Evolutionary conservation across 768 basidiomycete genomes (phyloP), one percentile per base, ranked within the genome.

Genomic region (Crucibulum laeve): DNA sequence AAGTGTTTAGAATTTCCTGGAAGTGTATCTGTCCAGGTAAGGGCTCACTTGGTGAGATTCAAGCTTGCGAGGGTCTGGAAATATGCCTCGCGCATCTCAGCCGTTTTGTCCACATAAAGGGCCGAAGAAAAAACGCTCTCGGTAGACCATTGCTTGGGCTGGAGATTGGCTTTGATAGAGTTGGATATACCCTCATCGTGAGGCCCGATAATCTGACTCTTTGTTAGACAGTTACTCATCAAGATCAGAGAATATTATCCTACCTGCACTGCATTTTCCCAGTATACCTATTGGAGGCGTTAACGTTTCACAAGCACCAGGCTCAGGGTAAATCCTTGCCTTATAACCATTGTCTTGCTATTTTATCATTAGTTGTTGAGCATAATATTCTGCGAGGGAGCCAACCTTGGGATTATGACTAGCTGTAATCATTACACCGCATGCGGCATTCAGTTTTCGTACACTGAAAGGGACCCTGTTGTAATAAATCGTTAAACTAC

Each of bases 381-480:
- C 47, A 21, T 18, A 28, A 33, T 21, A 35, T 25, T 5, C 17
- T 8, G 28, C 7, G 32, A 4, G 21, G 21, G 15, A 5, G 35
- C 47, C 22, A 53, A 83, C 87, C 78, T 90, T 91, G 0, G 91
- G 91, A 57, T 94, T 94, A 55, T 94, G 91, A 48, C 84, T 87
- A 2, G 90, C 89, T 84, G 91, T 94, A 39, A 94, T 86, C 91
- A 94, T 94, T 2, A 93, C 79, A 15, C 91, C 91, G 47, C 85
- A 84, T 1, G 84, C 82, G 3, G 91, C 89, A 8, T 67, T 67
- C 36, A 89, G 55, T 40, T 61, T 67, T 51, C 79, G 81, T 11
- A 91, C 74, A 21, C 77, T 74, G 59, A 91, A 93, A 0, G 91
- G 91, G 1, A 91, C 88, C 60, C 89, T 91, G 32, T 17, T 17